Evolutionary conservation across 1,139 yeast genomes (phyloP).

Genomic region (Geotrichum macrosporum): DNA sequence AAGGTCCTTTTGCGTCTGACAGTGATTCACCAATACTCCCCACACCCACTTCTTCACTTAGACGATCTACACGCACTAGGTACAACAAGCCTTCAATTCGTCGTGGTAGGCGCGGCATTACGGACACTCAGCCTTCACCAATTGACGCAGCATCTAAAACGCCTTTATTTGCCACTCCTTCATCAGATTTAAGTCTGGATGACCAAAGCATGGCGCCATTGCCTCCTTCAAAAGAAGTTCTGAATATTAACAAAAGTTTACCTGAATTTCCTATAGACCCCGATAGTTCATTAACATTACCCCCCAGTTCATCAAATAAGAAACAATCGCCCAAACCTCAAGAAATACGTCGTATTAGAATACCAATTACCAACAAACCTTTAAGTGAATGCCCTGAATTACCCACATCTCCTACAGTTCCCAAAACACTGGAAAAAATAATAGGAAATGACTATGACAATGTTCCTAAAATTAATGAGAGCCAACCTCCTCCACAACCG

Average conservation of each 20-base stretch:
- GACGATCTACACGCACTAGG: constrained; percentile 32
- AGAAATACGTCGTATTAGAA: constrained; percentile 9
- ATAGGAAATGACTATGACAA: constrained; percentile 19
- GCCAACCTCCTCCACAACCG: background rate
- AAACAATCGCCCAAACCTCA: constrained; percentile 1
- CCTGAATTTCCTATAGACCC: constrained; percentile 1
- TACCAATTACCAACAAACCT: constrained; percentile 15
- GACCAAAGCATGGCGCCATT: background rate
- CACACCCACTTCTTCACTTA: constrained; percentile 31
- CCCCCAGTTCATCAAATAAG: constrained; percentile 8
- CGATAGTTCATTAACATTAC: constrained; percentile 1
- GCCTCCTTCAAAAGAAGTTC: background rate
- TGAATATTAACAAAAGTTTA: background rate
- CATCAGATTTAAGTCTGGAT: background rate
- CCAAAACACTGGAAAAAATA: background rate
- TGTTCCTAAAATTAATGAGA: constrained; percentile 13
- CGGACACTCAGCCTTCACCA: constrained; percentile 3
- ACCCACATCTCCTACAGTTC: background rate
- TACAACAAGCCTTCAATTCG: constrained; percentile 30
- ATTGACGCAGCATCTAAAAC: background rate
- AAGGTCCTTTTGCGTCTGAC: constrained; percentile 26
- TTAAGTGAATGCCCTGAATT: constrained; percentile 13
- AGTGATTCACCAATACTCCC: constrained; percentile 33
- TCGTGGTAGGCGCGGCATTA: constrained; percentile 23
- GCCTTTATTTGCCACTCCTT: background rate